Percentiles rank a stretch among this genome's conserved stretches.
phyloP scores from a whole-genome alignment of 2,329 filamentous ascomycete genomes.

The Dendrostoma leiphaemia region DNA sequence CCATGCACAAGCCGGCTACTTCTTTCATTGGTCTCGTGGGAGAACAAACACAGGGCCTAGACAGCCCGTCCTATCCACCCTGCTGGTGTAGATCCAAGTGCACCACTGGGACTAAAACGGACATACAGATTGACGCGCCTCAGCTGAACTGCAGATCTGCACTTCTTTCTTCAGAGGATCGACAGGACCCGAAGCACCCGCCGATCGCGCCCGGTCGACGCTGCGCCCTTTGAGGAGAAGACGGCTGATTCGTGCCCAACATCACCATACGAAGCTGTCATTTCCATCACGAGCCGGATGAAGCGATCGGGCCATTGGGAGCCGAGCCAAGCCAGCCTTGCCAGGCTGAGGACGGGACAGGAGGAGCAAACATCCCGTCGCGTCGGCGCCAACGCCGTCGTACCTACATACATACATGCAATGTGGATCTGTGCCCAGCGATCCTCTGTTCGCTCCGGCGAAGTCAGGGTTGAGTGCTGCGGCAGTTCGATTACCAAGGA shows the following conservation, averaged over 20 bases:
- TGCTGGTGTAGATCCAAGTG: slow-evolving; percentile 55
- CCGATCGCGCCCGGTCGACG: neutral
- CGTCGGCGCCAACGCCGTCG: neutral
- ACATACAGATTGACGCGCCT: slow-evolving; percentile 46
- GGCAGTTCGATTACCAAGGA: slow-evolving; percentile 90
- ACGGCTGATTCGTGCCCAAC: neutral
- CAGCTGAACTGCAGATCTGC: neutral
- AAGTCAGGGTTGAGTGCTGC: slow-evolving; percentile 75
- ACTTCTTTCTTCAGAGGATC: slow-evolving; percentile 1
- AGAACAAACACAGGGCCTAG: slow-evolving; percentile 63
- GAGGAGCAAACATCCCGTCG: neutral
- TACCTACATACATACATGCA: neutral
- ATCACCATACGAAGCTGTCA: slow-evolving; percentile 9
- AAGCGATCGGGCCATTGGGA: neutral
- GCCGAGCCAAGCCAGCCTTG: neutral
- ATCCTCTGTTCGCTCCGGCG: slow-evolving; percentile 63
- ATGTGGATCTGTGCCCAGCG: slow-evolving; percentile 86
- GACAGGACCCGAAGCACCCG: neutral
- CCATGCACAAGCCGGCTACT: slow-evolving; percentile 59
- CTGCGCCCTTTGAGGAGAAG: slow-evolving; percentile 14
- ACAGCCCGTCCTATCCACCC: slow-evolving; percentile 68
- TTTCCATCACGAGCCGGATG: slow-evolving; percentile 15
- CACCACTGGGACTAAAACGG: slow-evolving; percentile 63
- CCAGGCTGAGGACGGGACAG: neutral
- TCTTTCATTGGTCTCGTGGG: slow-evolving; percentile 59